Base-by-base conservation (phyloP, 2,329 filamentous ascomycete genomes). In the Pseudohalonectria lignicola region DNA sequence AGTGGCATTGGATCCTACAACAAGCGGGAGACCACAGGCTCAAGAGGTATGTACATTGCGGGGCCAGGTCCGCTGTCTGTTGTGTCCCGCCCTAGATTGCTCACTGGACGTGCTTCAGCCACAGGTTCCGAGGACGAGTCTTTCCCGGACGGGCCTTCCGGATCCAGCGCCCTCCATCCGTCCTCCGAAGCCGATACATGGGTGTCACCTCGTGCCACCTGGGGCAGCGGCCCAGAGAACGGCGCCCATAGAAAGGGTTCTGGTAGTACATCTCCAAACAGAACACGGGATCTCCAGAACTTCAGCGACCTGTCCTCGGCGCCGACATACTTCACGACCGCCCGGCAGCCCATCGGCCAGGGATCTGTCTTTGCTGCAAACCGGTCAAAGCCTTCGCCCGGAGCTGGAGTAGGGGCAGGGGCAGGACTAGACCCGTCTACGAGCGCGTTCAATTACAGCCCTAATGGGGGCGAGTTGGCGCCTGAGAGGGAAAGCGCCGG, bases 101-200 rank as follows among this genome's bases (percentile, higher is more conserved):
- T n/a, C n/a, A n/a, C n/a, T n/a, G n/a, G n/a, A n/a, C n/a, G n/a
- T n/a, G n/a, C n/a, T n/a, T n/a, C n/a, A n/a, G n/a, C n/a, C n/a
- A 39, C 44, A 58, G 58, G 57, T 41, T 56, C 55, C 16, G 60
- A 60, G 26, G 61, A 66, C 29, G n/a, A n/a, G n/a, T n/a, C n/a
- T n/a, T n/a, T n/a, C n/a, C n/a, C n/a, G n/a, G 70, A 74, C 47
- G 68, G 63, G 39, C 75, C 79, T 50, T 78, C 76, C 4, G 82
- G 82, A 35, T 85, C 82, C 5, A 71, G 77, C 43, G 82, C 80
- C 41, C 64, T 87, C 29, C 68, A 83, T 42, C 69, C 75, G 32
- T 74, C 77, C 31, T 83, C 82, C 9, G 79, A 86, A 50, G 73
- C 74, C 15, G 79, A 84, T 47, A 64, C 68, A 34, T 84, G 79